Evolutionary conservation across 441 rosid species (phyloP).

Genomic region (Erysimum cheiri): DNA sequence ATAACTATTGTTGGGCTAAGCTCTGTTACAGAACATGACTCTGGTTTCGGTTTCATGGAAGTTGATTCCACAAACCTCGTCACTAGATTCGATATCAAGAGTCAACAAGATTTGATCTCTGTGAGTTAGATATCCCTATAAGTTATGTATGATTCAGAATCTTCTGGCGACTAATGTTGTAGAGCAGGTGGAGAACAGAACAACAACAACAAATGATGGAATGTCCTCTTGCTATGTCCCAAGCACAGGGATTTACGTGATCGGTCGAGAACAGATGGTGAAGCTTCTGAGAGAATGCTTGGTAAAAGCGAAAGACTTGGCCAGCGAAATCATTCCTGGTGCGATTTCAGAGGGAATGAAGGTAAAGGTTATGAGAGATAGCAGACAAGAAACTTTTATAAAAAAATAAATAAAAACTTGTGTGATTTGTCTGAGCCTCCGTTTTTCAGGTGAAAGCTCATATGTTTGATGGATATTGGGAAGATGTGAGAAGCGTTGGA

Average conservation of each 20-base stretch:
- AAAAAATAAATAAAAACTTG: too few species aligned
- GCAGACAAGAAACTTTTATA: background rate
- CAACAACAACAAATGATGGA: constrained; percentile 31
- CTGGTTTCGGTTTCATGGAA: constrained; percentile 59
- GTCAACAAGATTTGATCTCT: constrained; percentile 28
- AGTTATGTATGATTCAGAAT: constrained; percentile 20
- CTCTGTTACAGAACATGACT: constrained; percentile 48
- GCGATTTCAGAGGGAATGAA: constrained; percentile 75
- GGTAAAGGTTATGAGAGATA: constrained; percentile 18
- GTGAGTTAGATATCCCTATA: constrained; percentile 43
- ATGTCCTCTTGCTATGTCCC: constrained; percentile 34
- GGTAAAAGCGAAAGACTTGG: constrained; percentile 62
- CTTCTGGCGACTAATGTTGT: constrained; percentile 17
- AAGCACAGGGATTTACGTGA: constrained; percentile 78
- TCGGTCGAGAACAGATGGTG: constrained; percentile 58
- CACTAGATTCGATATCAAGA: constrained; percentile 45
- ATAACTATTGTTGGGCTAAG: constrained; percentile 65
- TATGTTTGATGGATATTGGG: constrained; percentile 80
- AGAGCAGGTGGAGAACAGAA: constrained; percentile 51
- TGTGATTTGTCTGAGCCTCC: constrained; percentile 3
- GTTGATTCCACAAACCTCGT: constrained; percentile 58
- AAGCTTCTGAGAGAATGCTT: constrained; percentile 61
- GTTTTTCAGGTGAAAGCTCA: constrained; percentile 66
- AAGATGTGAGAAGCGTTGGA: constrained; percentile 70
- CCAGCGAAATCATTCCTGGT: constrained; percentile 65